Evolutionary conservation across 2,329 filamentous ascomycete genomes (phyloP).

Genomic region (Trichoderma sp.): DNA sequence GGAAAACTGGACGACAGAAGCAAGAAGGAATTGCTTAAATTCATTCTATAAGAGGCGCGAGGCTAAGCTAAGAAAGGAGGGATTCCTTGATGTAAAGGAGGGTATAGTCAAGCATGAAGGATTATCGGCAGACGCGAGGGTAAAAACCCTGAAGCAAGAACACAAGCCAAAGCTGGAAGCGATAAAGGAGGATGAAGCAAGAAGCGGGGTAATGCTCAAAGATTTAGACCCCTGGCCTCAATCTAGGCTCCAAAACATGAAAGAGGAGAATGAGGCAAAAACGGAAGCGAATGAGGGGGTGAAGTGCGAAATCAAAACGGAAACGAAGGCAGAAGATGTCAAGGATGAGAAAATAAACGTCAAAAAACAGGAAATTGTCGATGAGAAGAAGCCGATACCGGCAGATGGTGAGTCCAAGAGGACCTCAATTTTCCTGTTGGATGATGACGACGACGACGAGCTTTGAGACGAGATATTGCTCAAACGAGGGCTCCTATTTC

Average conservation of each 20-base stretch:
- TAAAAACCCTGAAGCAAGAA: slow-evolving; percentile 20
- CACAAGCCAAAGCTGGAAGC: neutral
- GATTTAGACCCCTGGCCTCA: neutral
- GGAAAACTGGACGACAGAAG: slow-evolving; percentile 84
- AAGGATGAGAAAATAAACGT: slow-evolving; percentile 27
- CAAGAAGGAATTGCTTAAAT: slow-evolving; percentile 76
- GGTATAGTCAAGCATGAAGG: slow-evolving; percentile 28
- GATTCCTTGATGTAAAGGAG: slow-evolving; percentile 17
- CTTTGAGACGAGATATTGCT: slow-evolving; percentile 29
- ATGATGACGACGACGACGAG: slow-evolving; percentile 43
- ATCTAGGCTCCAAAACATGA: slow-evolving; percentile 3
- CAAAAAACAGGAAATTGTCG: slow-evolving; percentile 1
- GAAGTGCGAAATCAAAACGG: slow-evolving; percentile 26
- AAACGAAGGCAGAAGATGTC: slow-evolving; percentile 14
- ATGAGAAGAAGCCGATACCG: slow-evolving; percentile 27
- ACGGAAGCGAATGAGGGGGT: slow-evolving; percentile 19
- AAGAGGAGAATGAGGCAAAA: neutral
- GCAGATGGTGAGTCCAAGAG: slow-evolving; percentile 31
- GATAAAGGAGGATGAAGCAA: slow-evolving; percentile 16
- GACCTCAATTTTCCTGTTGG: slow-evolving; percentile 41
- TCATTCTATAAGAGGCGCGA: slow-evolving; percentile 73
- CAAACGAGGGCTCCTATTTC: neutral
- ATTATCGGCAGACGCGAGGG: slow-evolving; percentile 23
- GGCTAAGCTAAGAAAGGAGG: slow-evolving; percentile 46
- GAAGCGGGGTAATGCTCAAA: slow-evolving; percentile 13